phyloP scores from a whole-genome alignment of 257 asterid species.

The Cruciata laevipes region DNA sequence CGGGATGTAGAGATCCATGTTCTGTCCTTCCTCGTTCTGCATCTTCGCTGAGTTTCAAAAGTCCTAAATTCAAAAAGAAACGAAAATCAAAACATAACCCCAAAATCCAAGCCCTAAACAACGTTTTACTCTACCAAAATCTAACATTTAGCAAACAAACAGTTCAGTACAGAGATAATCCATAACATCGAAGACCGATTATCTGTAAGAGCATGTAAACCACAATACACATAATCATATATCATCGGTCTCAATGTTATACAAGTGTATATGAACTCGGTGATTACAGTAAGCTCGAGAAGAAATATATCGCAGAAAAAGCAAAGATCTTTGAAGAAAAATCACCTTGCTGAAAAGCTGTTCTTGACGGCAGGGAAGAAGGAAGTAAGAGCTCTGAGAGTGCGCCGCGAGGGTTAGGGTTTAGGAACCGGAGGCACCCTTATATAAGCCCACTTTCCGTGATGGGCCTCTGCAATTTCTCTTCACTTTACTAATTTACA shows the following conservation, averaged over 20 bases:
- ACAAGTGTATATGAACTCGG: not conserved
- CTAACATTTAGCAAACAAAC: not conserved
- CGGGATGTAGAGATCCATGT: constrained; percentile 74
- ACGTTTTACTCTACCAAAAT: not conserved
- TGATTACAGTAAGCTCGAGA: not conserved
- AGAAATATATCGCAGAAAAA: not conserved
- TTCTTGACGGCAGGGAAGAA: not conserved
- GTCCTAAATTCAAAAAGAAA: constrained; percentile 9
- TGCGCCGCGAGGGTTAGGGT: not conserved
- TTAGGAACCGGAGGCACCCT: not conserved
- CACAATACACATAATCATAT: no score
- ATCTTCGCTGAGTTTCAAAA: constrained; percentile 28
- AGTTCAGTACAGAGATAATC: not conserved
- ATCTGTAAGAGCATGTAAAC: not conserved
- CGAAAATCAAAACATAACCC: not conserved
- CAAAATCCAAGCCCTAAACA: not conserved
- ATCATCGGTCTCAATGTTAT: not conserved
- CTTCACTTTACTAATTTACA: not conserved
- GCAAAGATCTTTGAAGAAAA: not conserved
- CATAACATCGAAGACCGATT: not conserved
- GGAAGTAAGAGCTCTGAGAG: not conserved
- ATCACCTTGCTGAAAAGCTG: constrained; percentile 3
- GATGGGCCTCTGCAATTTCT: not conserved
- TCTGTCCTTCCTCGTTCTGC: constrained; percentile 76
- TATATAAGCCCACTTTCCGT: not conserved